These are phyloP conservation scores for Mycena kentingensis DNA, from an alignment of 768 basidiomycete species.

Conservation along the genomic window DNA sequence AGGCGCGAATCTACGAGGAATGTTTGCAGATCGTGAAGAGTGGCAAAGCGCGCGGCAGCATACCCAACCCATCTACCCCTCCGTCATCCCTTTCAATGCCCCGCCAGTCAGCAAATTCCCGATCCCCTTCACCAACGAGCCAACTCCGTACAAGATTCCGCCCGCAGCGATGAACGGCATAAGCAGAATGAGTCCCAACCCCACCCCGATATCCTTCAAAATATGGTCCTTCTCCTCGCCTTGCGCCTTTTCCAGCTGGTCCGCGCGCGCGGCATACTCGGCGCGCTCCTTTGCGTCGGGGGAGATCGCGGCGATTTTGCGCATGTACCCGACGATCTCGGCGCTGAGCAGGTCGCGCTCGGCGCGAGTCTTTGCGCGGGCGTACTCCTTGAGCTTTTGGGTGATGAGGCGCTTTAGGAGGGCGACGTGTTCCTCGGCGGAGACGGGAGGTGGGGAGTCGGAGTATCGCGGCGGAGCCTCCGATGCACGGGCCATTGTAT, in stretches of 20 bases:
- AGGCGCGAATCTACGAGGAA: no score
- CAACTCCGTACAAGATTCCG: conserved; percentile 8
- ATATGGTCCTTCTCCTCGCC: conserved; percentile 4
- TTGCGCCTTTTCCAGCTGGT: conserved; percentile 5
- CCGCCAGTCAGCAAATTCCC: conserved; percentile 9
- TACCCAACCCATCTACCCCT: no score
- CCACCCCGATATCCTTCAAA: conserved; percentile 11
- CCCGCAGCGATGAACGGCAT: conserved; percentile 8
- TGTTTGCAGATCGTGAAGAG: no score
- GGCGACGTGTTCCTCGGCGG: no score
- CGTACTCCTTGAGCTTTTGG: background rate
- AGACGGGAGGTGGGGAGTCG: no score
- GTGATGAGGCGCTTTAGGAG: no score
- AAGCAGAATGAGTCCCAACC: conserved; percentile 7
- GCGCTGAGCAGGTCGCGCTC: background rate
- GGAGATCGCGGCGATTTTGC: background rate
- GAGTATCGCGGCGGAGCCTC: no score
- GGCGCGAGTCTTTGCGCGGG: background rate
- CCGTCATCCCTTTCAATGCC: no score
- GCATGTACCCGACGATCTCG: background rate
- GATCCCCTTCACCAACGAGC: conserved; percentile 1
- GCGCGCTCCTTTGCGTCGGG: background rate
- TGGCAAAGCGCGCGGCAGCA: no score
- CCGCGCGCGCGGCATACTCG: background rate
- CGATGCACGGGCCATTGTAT: no score